A percentile compares a stretch with the other conserved stretches of the same genome.
These are phyloP conservation scores for Mycena leptocephala DNA, from an alignment of 768 basidiomycete genomes.

Conservation along the genomic window DNA sequence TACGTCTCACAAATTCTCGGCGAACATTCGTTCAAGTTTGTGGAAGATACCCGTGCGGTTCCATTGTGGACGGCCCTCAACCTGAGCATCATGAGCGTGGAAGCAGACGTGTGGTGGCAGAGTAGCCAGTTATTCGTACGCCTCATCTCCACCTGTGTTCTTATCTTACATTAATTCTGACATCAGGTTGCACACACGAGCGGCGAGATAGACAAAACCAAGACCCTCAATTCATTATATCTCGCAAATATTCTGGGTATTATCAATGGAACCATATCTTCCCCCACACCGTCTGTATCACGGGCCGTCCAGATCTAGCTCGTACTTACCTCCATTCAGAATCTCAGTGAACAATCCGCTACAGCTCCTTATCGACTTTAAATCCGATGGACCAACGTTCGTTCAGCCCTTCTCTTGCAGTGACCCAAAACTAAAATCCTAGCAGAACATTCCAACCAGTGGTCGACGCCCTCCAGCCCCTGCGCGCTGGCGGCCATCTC, in stretches of 20 bases:
- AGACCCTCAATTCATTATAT: constrained; percentile 55
- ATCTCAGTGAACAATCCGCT: constrained; percentile 47
- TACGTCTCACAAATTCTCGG: constrained; percentile 32
- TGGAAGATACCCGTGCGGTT: constrained; percentile 55
- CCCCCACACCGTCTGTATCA: constrained; percentile 38
- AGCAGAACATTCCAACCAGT: constrained; percentile 49
- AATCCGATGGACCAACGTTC: constrained; percentile 51
- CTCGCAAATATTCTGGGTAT: constrained; percentile 52
- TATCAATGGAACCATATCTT: constrained; percentile 42
- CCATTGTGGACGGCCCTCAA: constrained; percentile 57
- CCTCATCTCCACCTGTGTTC: neutral
- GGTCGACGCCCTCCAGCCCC: constrained; percentile 51
- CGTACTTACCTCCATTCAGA: neutral
- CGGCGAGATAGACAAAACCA: constrained; percentile 48
- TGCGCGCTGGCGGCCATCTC: constrained; percentile 54
- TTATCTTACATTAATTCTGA: neutral
- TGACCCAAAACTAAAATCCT: neutral
- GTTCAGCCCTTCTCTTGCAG: constrained; percentile 14
- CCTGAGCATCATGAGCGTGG: constrained; percentile 57
- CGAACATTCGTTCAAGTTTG: neutral
- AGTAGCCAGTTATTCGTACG: constrained; percentile 54
- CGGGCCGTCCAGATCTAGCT: neutral
- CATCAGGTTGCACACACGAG: constrained; percentile 54
- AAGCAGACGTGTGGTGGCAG: constrained; percentile 57
- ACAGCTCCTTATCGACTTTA: constrained; percentile 59